Evolutionary conservation across 306 rosid genomes (phyloP), one percentile per base, ranked within the genome.

Genomic region (Vigna hirtella): DNA sequence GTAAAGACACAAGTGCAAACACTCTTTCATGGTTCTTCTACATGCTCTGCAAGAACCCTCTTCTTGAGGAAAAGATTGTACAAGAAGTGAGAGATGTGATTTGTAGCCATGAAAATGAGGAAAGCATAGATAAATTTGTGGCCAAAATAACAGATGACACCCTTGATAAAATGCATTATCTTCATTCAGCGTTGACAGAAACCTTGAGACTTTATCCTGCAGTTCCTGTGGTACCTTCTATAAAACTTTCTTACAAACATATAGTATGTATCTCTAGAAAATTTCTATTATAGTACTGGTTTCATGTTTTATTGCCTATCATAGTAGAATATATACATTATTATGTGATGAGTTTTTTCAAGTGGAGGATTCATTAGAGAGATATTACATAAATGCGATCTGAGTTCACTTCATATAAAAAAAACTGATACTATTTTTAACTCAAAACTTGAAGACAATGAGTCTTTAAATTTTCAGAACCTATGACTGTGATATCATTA

Each of bases 151-250:
- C 84, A 7, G 93, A 93, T 28, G 84, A 58, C 65, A 51, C 81
- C 7, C 86, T 93, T 15, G 93, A 91, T 12, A 72, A 82, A 76
- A 89, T 93, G 97, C 98, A 91, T 42, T 89, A 89, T 86, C 95
- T 93, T 67, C 98, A 93, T 55, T 97, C 98, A 5, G 72, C 97
- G 15, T 16, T 93, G 32, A 81, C 98, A 6, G 97, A 93, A 72
- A 93, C 98, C 78, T 81, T 93, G 81, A 93, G 93, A 83, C 84
- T 93, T 6, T 89, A 91, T 73, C 95, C 98, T 83, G 90, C 90
- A 1, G 89, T 87, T 17, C 97, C 98, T 30, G 0, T 62, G 59
- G 98, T 90, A 85, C 43, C 53, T 48, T 70, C 34, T 50, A 28
- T 45, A 11, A 47, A 43, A 16, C 48, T 62, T 56, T 1, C 61